These are phyloP conservation scores for Magnaporthales sp. DNA, from an alignment of 2,329 filamentous ascomycete species.

Conservation along the genomic window DNA sequence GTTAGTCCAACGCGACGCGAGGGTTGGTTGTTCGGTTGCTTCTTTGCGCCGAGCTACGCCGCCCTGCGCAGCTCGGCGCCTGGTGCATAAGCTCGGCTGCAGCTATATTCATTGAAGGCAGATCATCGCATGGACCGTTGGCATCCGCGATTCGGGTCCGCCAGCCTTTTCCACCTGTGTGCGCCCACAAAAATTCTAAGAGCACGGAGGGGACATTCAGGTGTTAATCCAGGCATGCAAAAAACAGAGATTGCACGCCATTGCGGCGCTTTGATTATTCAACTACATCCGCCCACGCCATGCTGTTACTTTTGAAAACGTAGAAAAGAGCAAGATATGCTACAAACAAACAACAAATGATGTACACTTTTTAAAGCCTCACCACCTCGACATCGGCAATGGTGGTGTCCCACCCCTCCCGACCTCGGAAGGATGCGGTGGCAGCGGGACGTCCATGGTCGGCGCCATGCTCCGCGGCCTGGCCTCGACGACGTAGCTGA, in stretches of 20 bases:
- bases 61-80: neutral
- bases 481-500: constrained; percentile 63
- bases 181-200: too few species aligned
- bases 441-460: constrained; percentile 30
- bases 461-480: constrained; percentile 49
- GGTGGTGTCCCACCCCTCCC: constrained; percentile 17
- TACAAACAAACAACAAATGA: neutral
- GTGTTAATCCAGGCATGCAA: too few species aligned
- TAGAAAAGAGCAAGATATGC: neutral
- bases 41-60: neutral
- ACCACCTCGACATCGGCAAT: constrained; percentile 13
- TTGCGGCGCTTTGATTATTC: neutral
- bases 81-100: neutral
- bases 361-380: neutral
- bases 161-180: too few species aligned
- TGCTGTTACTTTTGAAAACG: neutral
- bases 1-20: neutral
- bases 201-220: too few species aligned
- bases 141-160: too few species aligned
- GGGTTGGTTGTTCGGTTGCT: neutral
- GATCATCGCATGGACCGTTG: too few species aligned
- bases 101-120: neutral
- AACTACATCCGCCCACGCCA: neutral
- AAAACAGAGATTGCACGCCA: neutral
- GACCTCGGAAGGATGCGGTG: constrained; percentile 39